Evolutionary conservation across 768 basidiomycete genomes (phyloP).

Genomic region (Tricholoma terreum): DNA sequence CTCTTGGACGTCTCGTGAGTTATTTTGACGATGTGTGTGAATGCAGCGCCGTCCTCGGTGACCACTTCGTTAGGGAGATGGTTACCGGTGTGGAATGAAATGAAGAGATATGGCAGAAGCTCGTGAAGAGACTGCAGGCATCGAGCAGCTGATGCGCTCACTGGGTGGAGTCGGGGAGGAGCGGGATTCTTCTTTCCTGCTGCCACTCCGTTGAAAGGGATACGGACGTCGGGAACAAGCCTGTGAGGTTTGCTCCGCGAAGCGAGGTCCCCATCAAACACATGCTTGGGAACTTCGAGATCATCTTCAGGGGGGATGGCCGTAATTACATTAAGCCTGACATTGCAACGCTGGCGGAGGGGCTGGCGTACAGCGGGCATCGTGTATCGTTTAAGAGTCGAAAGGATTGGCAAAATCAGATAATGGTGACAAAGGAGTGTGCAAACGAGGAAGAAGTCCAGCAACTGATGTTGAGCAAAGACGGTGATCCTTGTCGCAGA

Average conservation of each 20-base stretch:
- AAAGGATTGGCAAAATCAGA: not conserved
- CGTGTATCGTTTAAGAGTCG: not conserved
- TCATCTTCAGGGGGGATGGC: constrained; percentile 9
- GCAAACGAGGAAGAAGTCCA: too few species aligned
- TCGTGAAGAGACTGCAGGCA: constrained; percentile 17
- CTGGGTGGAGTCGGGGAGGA: constrained; percentile 13
- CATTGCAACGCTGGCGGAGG: constrained; percentile 24
- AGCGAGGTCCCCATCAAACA: not conserved
- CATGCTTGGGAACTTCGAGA: not conserved
- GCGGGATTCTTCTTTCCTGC: not conserved
- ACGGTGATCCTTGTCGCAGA: constrained; percentile 3
- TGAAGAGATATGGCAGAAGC: constrained; percentile 20
- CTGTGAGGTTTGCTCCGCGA: constrained; percentile 7
- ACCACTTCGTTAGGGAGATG: constrained; percentile 14
- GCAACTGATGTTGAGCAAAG: not conserved
- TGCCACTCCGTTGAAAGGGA: constrained; percentile 3
- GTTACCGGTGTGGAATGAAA: constrained; percentile 15
- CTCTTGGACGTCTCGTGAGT: constrained; percentile 1
- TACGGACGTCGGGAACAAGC: constrained; percentile 3
- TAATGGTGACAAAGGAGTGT: not conserved
- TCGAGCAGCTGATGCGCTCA: constrained; percentile 6
- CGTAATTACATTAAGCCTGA: constrained; percentile 19
- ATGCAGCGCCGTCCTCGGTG: constrained; percentile 14
- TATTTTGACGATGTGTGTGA: constrained; percentile 26
- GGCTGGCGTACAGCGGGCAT: constrained; percentile 22